Evolutionary conservation across 495 filamentous ascomycete species (phyloP).

Genomic region (Lentithecium fluviatile): DNA sequence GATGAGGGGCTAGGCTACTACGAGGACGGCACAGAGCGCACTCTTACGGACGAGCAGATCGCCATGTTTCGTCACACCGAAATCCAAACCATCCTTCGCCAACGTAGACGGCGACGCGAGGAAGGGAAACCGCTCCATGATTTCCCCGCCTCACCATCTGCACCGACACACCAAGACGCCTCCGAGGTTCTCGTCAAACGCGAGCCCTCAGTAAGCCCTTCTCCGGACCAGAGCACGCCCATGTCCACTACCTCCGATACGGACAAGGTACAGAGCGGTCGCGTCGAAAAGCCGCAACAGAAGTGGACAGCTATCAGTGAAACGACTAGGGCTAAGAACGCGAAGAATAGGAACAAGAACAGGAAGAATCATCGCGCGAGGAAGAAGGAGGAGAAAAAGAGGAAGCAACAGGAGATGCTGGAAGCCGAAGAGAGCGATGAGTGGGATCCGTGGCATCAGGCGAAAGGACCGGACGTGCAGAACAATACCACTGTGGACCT

Average conservation of each 20-base stretch:
- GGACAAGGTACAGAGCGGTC: slow-evolving; percentile 7
- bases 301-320: slow-evolving; percentile 10
- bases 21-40: slow-evolving; percentile 82
- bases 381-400: slow-evolving; percentile 51
- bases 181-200: not conserved
- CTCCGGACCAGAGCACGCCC: not conserved
- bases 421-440: slow-evolving; percentile 31
- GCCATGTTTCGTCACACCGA: slow-evolving; percentile 89
- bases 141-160: not conserved
- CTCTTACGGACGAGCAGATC: slow-evolving; percentile 88
- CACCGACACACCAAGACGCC: too few relatives aligned
- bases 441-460: slow-evolving; percentile 39
- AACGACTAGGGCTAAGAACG: slow-evolving; percentile 28
- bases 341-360: slow-evolving; percentile 40
- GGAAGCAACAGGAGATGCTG: slow-evolving; percentile 42
- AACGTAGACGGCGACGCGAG: slow-evolving; percentile 6
- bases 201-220: not conserved
- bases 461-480: slow-evolving; percentile 38
- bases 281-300: slow-evolving; percentile 15
- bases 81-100: slow-evolving; percentile 53
- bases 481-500: slow-evolving; percentile 34
- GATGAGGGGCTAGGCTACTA: slow-evolving; percentile 86
- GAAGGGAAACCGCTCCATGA: not conserved
- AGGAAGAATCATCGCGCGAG: slow-evolving; percentile 37
- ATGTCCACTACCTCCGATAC: not conserved